Percentiles rank a stretch among this genome's conserved stretches.
These are phyloP conservation scores for Nemophila menziesii DNA, from an alignment of 257 asterid genomes.

Conservation along the genomic window DNA sequence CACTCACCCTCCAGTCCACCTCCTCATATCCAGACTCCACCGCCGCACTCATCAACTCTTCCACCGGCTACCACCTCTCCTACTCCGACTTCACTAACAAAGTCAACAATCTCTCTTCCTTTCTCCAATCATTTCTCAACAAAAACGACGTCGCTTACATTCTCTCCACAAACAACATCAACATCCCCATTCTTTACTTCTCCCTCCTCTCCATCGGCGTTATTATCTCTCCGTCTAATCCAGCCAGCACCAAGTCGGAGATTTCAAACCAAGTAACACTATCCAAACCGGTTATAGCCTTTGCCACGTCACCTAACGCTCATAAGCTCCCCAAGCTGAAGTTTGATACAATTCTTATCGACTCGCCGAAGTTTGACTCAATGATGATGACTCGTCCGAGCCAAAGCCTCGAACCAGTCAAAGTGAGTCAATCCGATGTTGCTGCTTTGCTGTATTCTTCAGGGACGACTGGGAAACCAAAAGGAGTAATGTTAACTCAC, in stretches of 20 bases:
- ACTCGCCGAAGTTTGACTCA: slow-evolving; percentile 29
- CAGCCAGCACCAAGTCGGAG: slow-evolving; percentile 25
- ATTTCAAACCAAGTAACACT: slow-evolving; percentile 23
- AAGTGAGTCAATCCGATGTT: slow-evolving; percentile 31
- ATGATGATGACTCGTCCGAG: slow-evolving; percentile 14
- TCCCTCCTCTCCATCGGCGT: slow-evolving; percentile 39
- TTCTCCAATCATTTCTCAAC: slow-evolving; percentile 16
- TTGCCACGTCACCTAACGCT: slow-evolving; percentile 27
- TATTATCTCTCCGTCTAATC: slow-evolving; percentile 29
- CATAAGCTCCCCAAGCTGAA: slow-evolving; percentile 22
- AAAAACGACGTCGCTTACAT: slow-evolving; percentile 27
- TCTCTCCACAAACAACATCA: slow-evolving; percentile 27
- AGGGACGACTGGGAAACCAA: slow-evolving; percentile 54
- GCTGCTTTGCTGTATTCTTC: slow-evolving; percentile 56
- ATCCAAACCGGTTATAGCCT: slow-evolving; percentile 27
- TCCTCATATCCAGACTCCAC: slow-evolving; percentile 10
- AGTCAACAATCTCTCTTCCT: slow-evolving; percentile 18
- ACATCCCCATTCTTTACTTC: slow-evolving; percentile 31
- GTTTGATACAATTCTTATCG: slow-evolving; percentile 18
- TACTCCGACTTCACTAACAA: slow-evolving; percentile 18
- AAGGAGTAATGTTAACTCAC: slow-evolving; percentile 43
- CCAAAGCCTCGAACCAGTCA: slow-evolving; percentile 5
- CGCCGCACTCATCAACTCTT: slow-evolving; percentile 24
- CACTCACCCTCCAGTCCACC: slow-evolving; percentile 27
- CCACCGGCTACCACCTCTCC: slow-evolving; percentile 24